These are phyloP conservation scores for Lachnellula willkommii DNA, from an alignment of 2,329 filamentous ascomycete genomes.

Conservation along the genomic window DNA sequence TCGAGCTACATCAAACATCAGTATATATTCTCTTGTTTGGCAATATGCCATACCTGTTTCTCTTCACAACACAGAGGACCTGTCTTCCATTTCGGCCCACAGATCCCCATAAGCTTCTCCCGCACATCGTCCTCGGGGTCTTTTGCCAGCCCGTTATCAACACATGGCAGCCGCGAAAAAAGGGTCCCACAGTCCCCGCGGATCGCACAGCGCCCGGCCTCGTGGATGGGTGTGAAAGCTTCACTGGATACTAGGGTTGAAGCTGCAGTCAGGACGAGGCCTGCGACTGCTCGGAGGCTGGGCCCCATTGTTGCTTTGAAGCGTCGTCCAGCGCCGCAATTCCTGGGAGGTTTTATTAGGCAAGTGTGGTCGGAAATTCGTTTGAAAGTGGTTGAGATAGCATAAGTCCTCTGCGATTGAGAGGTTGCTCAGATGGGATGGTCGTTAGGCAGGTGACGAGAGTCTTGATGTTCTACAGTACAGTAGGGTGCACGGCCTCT, in stretches of 20 bases:
- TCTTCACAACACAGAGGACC: conserved; percentile 79
- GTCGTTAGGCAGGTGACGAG: background rate
- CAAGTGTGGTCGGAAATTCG: background rate
- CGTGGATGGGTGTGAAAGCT: conserved; percentile 55
- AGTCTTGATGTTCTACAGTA: background rate
- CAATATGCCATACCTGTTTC: conserved; percentile 57
- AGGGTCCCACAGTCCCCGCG: conserved; percentile 92
- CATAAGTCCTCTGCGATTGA: too few relatives aligned
- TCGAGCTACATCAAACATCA: conserved; percentile 52
- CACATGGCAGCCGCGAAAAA: conserved; percentile 81
- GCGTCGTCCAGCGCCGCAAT: conserved; percentile 16
- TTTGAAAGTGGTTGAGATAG: background rate
- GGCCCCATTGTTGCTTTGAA: conserved; percentile 14
- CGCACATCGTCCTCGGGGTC: conserved; percentile 67
- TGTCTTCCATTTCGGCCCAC: conserved; percentile 79
- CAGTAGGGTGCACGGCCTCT: background rate
- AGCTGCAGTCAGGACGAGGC: conserved; percentile 12
- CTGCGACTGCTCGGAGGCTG: conserved; percentile 18
- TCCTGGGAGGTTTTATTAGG: background rate
- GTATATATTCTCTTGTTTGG: background rate
- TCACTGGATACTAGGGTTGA: conserved; percentile 21
- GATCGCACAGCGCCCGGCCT: conserved; percentile 83
- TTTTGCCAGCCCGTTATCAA: conserved; percentile 79
- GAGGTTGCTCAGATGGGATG: background rate
- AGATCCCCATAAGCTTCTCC: conserved; percentile 75